phyloP scores from a whole-genome alignment of 2,329 filamentous ascomycete species.

The Ophiobolus disseminans region DNA sequence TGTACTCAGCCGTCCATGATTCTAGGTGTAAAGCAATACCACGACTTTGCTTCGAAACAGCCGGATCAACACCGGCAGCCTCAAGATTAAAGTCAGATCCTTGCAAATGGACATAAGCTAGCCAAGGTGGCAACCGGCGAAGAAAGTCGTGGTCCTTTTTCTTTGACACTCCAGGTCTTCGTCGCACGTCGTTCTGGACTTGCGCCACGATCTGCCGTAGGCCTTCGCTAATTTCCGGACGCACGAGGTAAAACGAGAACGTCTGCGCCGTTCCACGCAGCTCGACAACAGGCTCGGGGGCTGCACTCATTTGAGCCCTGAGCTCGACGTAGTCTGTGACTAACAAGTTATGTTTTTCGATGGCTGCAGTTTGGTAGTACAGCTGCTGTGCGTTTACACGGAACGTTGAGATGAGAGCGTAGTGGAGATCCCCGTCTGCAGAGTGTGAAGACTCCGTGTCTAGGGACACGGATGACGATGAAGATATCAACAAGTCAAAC shows the following conservation, averaged over 20 bases:
- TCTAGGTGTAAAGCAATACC: constrained; percentile 88
- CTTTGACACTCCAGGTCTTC: constrained; percentile 50
- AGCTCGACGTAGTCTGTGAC: constrained; percentile 88
- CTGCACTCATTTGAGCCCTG: constrained; percentile 82
- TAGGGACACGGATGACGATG: constrained; percentile 89
- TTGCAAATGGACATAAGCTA: constrained; percentile 82
- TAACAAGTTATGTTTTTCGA: constrained; percentile 83
- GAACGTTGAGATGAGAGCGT: constrained; percentile 82
- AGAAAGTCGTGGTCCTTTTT: constrained; percentile 65
- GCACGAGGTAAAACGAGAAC: constrained; percentile 86
- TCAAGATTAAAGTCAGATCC: constrained; percentile 90
- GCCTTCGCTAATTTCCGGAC: constrained; percentile 90
- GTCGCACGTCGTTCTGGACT: constrained; percentile 62
- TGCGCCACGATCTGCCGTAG: constrained; percentile 90
- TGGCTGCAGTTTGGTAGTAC: constrained; percentile 90
- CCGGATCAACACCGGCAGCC: constrained; percentile 84
- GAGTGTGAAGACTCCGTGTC: constrained; percentile 98
- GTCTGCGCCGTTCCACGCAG: constrained; percentile 82
- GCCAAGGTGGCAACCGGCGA: constrained; percentile 80
- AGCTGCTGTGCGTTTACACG: constrained; percentile 85
- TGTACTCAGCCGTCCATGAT: constrained; percentile 87
- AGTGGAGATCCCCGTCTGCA: constrained; percentile 80
- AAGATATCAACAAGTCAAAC: constrained; percentile 94
- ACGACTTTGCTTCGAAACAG: constrained; percentile 80
- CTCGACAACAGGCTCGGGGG: constrained; percentile 83